phyloP scores from a whole-genome alignment of 345 rosid species.

The Pelargonium nanum region DNA sequence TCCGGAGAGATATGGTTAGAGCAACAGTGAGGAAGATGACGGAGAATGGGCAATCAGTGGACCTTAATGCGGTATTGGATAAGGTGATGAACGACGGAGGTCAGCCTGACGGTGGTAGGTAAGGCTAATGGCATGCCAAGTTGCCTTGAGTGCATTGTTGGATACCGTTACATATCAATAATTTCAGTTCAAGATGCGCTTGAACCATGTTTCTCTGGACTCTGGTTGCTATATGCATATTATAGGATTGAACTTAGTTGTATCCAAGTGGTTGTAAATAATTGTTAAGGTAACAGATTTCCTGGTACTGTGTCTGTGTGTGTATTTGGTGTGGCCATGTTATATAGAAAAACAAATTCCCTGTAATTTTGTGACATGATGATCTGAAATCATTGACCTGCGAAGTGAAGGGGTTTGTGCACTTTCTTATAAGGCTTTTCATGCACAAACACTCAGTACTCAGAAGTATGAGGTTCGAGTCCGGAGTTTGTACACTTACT shows the following conservation, averaged over 20 bases:
- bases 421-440: no score
- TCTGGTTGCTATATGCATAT: not conserved
- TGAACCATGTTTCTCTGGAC: not conserved
- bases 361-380: no score
- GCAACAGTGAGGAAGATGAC: conserved; percentile 34
- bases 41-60: conserved; percentile 38
- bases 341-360: no score
- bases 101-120: conserved; percentile 1
- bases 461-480: no score
- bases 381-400: no score
- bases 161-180: not conserved
- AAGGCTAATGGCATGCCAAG: not conserved
- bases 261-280: not conserved
- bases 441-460: no score
- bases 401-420: no score
- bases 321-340: not conserved
- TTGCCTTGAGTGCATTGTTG: not conserved
- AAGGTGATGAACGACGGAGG: conserved; percentile 29
- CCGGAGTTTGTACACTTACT: no score
- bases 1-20: conserved; percentile 48
- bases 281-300: no score
- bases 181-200: not conserved
- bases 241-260: not conserved
- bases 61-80: conserved; percentile 44
- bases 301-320: not conserved